Evolutionary conservation across 2,329 filamentous ascomycete genomes (phyloP).

Genomic region (Stagonosporopsis vannaccii): DNA sequence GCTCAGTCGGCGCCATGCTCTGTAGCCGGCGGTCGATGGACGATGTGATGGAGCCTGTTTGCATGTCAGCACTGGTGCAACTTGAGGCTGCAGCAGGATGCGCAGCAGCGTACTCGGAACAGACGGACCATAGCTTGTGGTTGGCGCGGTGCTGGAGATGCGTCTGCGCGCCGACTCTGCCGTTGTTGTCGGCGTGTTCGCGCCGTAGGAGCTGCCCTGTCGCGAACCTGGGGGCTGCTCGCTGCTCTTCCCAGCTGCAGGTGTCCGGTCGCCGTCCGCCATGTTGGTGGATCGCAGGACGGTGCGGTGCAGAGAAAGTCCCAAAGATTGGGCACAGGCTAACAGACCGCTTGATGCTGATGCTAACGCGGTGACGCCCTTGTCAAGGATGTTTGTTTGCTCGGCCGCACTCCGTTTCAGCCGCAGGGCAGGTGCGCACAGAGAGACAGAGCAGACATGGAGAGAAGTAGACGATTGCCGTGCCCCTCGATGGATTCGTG

Average conservation of each 20-base stretch:
- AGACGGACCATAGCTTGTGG: constrained; percentile 46
- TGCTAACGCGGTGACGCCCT: constrained; percentile 13
- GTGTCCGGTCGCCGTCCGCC: constrained; percentile 40
- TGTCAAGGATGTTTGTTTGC: constrained; percentile 19
- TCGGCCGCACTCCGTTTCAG: constrained; percentile 24
- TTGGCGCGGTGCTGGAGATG: constrained; percentile 34
- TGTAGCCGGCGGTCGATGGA: constrained; percentile 42
- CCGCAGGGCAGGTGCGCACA: constrained; percentile 18
- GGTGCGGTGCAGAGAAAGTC: constrained; percentile 19
- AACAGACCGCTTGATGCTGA: constrained; percentile 10
- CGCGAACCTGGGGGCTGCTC: constrained; percentile 33
- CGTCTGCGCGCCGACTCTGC: constrained; percentile 43
- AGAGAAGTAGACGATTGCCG: constrained; percentile 2
- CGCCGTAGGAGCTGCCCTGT: constrained; percentile 37
- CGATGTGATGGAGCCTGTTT: constrained; percentile 46
- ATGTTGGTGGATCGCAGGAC: constrained; percentile 28
- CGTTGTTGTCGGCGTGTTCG: constrained; percentile 30
- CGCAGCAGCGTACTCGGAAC: neutral
- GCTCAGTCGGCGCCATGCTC: constrained; percentile 29
- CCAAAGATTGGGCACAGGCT: constrained; percentile 1
- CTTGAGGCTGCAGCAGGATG: neutral
- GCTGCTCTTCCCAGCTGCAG: constrained; percentile 33
- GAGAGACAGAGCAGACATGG: constrained; percentile 10
- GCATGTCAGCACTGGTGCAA: constrained; percentile 7
- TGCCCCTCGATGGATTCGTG: constrained; percentile 26